Evolutionary conservation across 176 grass and related monocot genomes (phyloP).

Genomic region (Dendrocalamus sinicus): DNA sequence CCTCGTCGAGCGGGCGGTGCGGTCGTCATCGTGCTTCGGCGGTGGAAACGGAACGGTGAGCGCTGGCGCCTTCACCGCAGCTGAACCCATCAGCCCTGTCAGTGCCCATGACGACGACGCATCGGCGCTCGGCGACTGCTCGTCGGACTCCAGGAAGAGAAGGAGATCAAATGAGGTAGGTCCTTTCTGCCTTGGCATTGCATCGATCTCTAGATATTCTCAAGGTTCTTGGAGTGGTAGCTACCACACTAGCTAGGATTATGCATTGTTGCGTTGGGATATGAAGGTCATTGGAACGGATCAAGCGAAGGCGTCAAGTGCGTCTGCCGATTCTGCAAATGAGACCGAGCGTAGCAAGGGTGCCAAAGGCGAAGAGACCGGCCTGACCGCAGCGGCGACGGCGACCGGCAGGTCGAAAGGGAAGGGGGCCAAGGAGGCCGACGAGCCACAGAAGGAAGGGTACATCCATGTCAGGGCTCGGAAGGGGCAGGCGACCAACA

Average conservation of each 20-base stretch:
- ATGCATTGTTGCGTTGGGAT: not conserved
- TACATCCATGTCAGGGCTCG: slow-evolving; percentile 69
- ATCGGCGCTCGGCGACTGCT: not conserved
- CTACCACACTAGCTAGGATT: too few species aligned
- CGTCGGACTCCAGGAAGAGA: slow-evolving; percentile 49
- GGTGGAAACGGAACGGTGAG: slow-evolving; percentile 13
- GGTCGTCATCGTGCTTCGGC: slow-evolving; percentile 65
- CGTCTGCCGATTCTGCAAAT: not conserved
- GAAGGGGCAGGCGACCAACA: slow-evolving; percentile 76
- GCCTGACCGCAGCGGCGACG: not conserved
- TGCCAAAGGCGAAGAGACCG: slow-evolving; percentile 25
- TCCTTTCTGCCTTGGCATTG: not conserved
- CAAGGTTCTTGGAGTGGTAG: not conserved
- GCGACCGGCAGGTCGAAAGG: slow-evolving; percentile 37
- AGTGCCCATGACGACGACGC: slow-evolving; percentile 21
- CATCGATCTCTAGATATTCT: not conserved
- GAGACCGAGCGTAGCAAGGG: slow-evolving; percentile 41
- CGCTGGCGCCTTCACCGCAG: not conserved
- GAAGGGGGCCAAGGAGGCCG: slow-evolving; percentile 32
- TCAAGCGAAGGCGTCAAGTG: slow-evolving; percentile 41
- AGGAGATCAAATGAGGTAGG: not conserved
- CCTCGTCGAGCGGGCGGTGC: not conserved
- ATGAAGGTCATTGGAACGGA: slow-evolving; percentile 37
- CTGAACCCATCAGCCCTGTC: not conserved
- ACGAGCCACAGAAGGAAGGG: slow-evolving; percentile 22